phyloP scores from a whole-genome alignment of 2,329 filamentous ascomycete genomes.

The Cladosporium sp. region DNA sequence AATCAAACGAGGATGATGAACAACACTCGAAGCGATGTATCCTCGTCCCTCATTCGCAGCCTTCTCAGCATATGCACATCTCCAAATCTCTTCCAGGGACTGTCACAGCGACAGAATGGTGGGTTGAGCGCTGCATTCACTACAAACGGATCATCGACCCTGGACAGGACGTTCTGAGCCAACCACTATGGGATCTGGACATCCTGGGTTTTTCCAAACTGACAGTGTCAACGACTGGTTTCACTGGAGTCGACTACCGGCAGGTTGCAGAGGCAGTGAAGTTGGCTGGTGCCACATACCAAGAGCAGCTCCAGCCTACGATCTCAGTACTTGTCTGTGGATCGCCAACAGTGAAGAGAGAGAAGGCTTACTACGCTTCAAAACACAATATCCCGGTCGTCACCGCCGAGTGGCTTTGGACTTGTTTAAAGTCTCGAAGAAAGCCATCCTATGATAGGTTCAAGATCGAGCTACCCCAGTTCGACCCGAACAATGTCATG shows the following conservation, averaged over 20 bases:
- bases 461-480: conserved; percentile 16
- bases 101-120: conserved; percentile 77
- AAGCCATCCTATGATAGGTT: conserved; percentile 44
- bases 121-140: conserved; percentile 84
- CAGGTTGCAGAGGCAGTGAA: conserved; percentile 75
- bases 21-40: neutral
- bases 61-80: conserved; percentile 23
- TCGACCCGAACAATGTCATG: conserved; percentile 17
- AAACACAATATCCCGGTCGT: conserved; percentile 79
- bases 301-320: conserved; percentile 67
- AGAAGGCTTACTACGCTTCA: conserved; percentile 75
- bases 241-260: conserved; percentile 76
- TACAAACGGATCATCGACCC: conserved; percentile 69
- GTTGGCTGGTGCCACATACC: conserved; percentile 70
- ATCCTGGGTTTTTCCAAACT: conserved; percentile 62
- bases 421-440: conserved; percentile 59
- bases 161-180: conserved; percentile 66
- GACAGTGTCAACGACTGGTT: conserved; percentile 63
- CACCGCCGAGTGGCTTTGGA: conserved; percentile 77
- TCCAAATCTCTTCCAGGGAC: conserved; percentile 25
- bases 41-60: conserved; percentile 32
- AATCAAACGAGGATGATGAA: neutral
- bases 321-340: conserved; percentile 73
- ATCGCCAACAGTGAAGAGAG: conserved; percentile 49
- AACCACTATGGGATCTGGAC: conserved; percentile 59